These are phyloP conservation scores for Kwoniella dendrophila DNA, from an alignment of 768 basidiomycete species.

Conservation along the genomic window DNA sequence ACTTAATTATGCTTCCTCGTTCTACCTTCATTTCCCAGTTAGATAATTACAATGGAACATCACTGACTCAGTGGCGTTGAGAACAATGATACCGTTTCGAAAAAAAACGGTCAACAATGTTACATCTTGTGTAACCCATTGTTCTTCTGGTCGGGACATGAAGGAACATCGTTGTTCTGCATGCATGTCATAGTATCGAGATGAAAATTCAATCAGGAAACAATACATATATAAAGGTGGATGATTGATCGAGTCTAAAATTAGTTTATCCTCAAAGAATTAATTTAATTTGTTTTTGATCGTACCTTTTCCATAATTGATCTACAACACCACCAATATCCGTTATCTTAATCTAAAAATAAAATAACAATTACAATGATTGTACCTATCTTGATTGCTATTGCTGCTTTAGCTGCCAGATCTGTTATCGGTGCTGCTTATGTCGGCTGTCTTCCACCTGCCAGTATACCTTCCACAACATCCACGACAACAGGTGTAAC, in stretches of 20 bases:
- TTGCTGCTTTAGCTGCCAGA: constrained; percentile 1
- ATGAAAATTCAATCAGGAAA: background rate
- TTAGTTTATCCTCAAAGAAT: background rate
- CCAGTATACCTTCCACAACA: background rate
- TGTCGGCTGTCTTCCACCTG: background rate
- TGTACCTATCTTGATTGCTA: constrained; percentile 9
- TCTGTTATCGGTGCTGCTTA: constrained; percentile 5
- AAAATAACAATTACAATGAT: background rate
- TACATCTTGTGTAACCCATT: too few species aligned
- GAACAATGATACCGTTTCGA: background rate
- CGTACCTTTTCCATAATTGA: background rate
- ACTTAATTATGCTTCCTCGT: too few species aligned
- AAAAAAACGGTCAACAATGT: too few species aligned
- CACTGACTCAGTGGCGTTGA: background rate
- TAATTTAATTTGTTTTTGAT: constrained; percentile 3
- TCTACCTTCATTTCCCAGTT: too few species aligned
- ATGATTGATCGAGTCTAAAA: background rate
- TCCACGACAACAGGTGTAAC: background rate
- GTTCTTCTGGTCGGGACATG: background rate
- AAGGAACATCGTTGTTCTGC: background rate
- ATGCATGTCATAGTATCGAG: background rate
- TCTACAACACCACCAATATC: background rate
- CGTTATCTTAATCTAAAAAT: background rate
- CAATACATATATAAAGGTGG: background rate
- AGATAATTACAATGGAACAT: background rate